Percentiles rank a stretch among this genome's conserved stretches.
Evolutionary conservation across 495 filamentous ascomycete species (phyloP).

Genomic region (Cercophora scortea): DNA sequence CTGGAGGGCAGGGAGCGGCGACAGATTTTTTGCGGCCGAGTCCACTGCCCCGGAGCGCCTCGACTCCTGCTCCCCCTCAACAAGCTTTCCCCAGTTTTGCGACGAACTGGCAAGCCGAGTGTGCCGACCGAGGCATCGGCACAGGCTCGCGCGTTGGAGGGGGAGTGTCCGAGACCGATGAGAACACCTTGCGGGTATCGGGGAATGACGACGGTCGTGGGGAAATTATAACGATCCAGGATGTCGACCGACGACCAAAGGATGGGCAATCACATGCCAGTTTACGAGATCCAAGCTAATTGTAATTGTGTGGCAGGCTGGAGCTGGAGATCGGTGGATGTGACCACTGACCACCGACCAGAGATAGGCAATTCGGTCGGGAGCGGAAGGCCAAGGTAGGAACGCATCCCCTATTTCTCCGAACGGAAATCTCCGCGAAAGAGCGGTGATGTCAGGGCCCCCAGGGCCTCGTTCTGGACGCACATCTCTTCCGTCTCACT

Average conservation of each 20-base stretch:
- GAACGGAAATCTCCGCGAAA: conserved; percentile 6
- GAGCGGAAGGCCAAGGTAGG: background rate
- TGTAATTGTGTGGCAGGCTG: too few species aligned
- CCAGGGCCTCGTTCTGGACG: background rate
- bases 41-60: background rate
- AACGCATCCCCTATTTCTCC: conserved; percentile 3
- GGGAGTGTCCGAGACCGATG: background rate
- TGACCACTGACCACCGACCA: too few species aligned
- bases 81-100: background rate
- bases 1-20: background rate
- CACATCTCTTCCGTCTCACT: too few species aligned
- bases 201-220: too few species aligned
- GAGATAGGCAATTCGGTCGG: too few species aligned
- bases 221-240: too few species aligned
- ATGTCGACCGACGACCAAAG: too few species aligned
- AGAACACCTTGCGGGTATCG: background rate
- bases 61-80: background rate
- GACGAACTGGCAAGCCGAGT: conserved; percentile 2
- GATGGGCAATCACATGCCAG: too few species aligned
- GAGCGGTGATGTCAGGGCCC: conserved; percentile 6
- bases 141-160: background rate
- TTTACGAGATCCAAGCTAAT: too few species aligned
- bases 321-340: too few species aligned
- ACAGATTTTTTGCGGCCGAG: background rate
- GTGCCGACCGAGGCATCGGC: background rate